Percentiles rank a stretch among this genome's conserved stretches.
Evolutionary conservation across 2,329 filamentous ascomycete genomes (phyloP).

Genomic region (Fusarium globosum): DNA sequence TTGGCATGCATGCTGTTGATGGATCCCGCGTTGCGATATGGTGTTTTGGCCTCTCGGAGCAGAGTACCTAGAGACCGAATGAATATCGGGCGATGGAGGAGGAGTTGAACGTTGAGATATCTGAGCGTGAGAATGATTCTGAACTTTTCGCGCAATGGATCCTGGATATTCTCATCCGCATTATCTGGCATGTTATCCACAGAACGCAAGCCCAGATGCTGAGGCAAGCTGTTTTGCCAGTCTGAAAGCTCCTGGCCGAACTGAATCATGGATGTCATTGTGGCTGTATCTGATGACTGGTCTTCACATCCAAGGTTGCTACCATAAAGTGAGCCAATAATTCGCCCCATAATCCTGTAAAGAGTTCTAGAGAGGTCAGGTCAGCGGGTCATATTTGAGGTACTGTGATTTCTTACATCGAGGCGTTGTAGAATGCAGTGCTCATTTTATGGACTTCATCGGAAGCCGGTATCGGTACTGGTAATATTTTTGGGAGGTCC

Average conservation of each 20-base stretch:
- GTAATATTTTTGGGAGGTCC: slow-evolving; percentile 3
- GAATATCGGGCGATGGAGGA: slow-evolving; percentile 1
- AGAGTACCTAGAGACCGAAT: not conserved
- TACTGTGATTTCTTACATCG: not conserved
- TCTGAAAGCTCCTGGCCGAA: slow-evolving; percentile 29
- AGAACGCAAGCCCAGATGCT: not conserved
- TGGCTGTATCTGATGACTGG: not conserved
- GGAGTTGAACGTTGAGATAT: slow-evolving; percentile 1
- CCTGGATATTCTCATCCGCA: not conserved
- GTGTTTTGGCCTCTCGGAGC: not conserved
- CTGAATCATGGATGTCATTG: slow-evolving; percentile 14
- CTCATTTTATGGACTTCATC: not conserved
- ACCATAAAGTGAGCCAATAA: slow-evolving; percentile 24
- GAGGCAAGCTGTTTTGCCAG: slow-evolving; percentile 11
- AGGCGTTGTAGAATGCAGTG: slow-evolving; percentile 26
- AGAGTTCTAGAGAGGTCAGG: not conserved
- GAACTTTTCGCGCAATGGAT: not conserved
- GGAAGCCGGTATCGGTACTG: fast-evolving
- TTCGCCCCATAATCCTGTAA: slow-evolving; percentile 17
- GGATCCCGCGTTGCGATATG: not conserved
- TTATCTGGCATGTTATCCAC: not conserved
- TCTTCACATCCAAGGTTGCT: slow-evolving; percentile 26
- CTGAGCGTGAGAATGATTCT: not conserved
- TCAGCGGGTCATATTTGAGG: fast-evolving
- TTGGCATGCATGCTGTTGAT: slow-evolving; percentile 20